Evolutionary conservation across 2,329 filamentous ascomycete species (phyloP), one percentile per base, ranked within the genome.

Genomic region (Neofusicoccum parvum): DNA sequence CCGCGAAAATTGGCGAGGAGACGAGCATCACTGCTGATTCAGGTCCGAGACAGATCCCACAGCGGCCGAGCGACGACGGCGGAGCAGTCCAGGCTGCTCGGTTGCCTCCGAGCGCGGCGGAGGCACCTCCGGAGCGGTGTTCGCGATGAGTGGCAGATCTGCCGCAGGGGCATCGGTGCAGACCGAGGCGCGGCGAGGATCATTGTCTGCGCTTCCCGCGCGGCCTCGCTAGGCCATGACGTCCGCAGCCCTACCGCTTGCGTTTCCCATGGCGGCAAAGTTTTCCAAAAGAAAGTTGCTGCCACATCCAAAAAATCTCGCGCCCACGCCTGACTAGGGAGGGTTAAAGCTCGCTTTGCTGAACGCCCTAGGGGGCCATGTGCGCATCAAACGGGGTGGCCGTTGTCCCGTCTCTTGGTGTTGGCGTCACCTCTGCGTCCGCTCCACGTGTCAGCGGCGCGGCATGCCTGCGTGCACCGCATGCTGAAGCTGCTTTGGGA

Each of bases 121-220:
- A 48, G 12, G 41, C 15, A 15, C n/a, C 11, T 60, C 56, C 56
- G 56, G 15, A 9, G 7, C 11, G 11, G 32, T 36, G n/a, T 37
- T 48, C 14, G 2, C 27, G 56, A 48, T 36, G 56, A 60, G 43
- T 48, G 41, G 32, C 56, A 60, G 56, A 60, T 60, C 56, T 46
- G 45, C 56, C 32, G 56, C 56, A 60, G 56, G 56, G 56, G 41
- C 43, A n/a, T 37, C 56, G 56, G 56, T 60, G 41, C 43, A 48
- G 11, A 15, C 56, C 56, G 56, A 59, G 54, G 3, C 5, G 27
- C 54, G 54, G 54, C 54, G 54, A 46, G 41, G 56, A 60, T 60
- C 56, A 48, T n/a, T 60, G 56, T 60, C 56, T 60, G 56, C 56
- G 56, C 56, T 60, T 60, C 56, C 56, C 56, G 56, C 56, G 56